Conservation (phyloP, 164 flowering plant genomes). For the Saururus chinensis region DNA sequence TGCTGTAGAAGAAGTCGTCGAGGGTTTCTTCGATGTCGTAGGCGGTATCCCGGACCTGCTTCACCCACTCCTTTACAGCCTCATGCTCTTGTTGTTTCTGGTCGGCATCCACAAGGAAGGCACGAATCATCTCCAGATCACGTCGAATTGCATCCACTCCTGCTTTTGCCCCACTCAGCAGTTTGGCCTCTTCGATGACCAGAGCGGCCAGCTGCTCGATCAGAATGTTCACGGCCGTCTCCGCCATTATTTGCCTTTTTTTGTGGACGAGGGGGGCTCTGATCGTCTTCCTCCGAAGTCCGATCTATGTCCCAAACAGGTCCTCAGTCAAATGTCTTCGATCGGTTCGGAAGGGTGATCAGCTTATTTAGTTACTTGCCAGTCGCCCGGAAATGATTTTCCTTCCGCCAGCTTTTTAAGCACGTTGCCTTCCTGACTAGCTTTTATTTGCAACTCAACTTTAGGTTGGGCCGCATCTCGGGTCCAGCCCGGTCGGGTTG, state of each 20-base stretch:
- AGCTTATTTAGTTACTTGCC: too few species aligned
- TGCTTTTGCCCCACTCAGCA: neutral
- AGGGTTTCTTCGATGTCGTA: slow-evolving; percentile 1
- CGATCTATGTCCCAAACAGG: too few species aligned
- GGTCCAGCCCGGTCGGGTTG: too few species aligned
- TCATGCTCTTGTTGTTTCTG: neutral
- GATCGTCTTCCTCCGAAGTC: too few species aligned
- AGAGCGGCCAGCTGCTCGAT: neutral
- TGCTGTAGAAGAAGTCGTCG: neutral
- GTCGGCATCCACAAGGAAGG: slow-evolving; percentile 1
- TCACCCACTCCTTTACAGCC: neutral
- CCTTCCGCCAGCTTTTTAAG: too few species aligned
- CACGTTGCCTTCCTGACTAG: too few species aligned
- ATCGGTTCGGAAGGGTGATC: too few species aligned
- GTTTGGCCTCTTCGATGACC: neutral
- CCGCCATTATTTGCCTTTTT: neutral
- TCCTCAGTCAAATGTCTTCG: too few species aligned
- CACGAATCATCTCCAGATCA: neutral
- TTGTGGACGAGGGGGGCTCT: too few species aligned
- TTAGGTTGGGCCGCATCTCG: too few species aligned
- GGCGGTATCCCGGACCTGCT: neutral
- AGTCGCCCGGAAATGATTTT: too few species aligned
- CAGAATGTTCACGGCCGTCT: neutral
- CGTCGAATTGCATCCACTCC: neutral
- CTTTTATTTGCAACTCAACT: too few species aligned